phyloP scores from a whole-genome alignment of 2,329 filamentous ascomycete genomes.

The Neopestalotiopsis clavispora region DNA sequence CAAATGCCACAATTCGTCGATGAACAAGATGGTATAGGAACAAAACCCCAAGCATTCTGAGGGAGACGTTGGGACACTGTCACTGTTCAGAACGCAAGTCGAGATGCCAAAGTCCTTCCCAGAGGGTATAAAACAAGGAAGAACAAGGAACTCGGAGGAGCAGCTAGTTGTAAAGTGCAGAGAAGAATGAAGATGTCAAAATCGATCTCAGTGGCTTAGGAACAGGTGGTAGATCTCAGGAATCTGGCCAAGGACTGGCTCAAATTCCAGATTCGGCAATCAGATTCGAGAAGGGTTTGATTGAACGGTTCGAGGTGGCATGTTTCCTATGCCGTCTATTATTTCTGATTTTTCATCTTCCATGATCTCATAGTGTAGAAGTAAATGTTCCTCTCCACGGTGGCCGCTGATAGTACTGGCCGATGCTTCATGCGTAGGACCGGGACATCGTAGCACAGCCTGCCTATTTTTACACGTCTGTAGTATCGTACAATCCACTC shows the following conservation, averaged over 20 bases:
- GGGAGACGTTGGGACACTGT: no score
- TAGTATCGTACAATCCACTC: slow-evolving; percentile 3
- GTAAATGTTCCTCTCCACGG: background rate
- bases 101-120: no score
- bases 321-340: background rate
- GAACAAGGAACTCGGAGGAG: no score
- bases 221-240: no score
- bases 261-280: background rate
- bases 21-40: no score
- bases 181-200: no score
- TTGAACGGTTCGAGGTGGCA: background rate
- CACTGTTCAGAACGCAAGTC: no score
- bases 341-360: background rate
- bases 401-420: background rate
- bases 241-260: background rate
- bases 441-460: background rate
- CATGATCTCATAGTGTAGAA: background rate
- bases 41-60: no score
- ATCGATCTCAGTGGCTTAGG: no score
- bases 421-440: background rate
- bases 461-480: slow-evolving; percentile 1
- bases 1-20: no score
- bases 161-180: no score
- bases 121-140: no score
- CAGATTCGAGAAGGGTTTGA: background rate